Conservation (phyloP, 805 yeast species). For the Yamadazyma nakazawae region DNA sequence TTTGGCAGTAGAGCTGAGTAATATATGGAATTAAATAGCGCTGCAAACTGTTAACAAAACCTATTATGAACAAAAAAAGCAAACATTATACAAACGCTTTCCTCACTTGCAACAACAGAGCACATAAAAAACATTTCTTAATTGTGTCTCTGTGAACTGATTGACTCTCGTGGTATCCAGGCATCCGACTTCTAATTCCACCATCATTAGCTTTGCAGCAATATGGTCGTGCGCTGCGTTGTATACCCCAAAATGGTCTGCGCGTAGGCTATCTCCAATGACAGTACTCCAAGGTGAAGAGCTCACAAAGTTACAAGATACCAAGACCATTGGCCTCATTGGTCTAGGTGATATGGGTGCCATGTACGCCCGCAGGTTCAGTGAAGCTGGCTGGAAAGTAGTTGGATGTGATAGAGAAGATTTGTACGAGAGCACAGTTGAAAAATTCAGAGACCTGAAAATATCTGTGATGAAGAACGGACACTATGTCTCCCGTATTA, state of each 20-base stretch:
- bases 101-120: too few species aligned
- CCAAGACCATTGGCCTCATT: conserved; percentile 77
- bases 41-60: too few species aligned
- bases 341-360: conserved; percentile 98
- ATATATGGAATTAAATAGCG: too few species aligned
- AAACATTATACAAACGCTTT: too few species aligned
- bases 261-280: conserved; percentile 31
- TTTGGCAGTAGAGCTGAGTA: too few species aligned
- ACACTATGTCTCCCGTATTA: conserved; percentile 70
- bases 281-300: conserved; percentile 32
- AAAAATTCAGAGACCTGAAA: conserved; percentile 36
- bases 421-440: conserved; percentile 43
- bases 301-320: conserved; percentile 13
- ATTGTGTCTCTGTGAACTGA: too few species aligned
- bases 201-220: background rate
- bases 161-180: background rate
- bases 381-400: conserved; percentile 84
- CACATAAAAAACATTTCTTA: too few species aligned
- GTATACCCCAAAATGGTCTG: background rate
- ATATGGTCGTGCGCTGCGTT: background rate
- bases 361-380: conserved; percentile 74
- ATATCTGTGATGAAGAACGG: conserved; percentile 74
- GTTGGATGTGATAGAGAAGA: conserved; percentile 86
- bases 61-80: too few species aligned
- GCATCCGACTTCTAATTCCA: background rate